Evolutionary conservation across 2,329 filamentous ascomycete species (phyloP), one percentile per base, ranked within the genome.

Genomic region (Nigrospora oryzae): DNA sequence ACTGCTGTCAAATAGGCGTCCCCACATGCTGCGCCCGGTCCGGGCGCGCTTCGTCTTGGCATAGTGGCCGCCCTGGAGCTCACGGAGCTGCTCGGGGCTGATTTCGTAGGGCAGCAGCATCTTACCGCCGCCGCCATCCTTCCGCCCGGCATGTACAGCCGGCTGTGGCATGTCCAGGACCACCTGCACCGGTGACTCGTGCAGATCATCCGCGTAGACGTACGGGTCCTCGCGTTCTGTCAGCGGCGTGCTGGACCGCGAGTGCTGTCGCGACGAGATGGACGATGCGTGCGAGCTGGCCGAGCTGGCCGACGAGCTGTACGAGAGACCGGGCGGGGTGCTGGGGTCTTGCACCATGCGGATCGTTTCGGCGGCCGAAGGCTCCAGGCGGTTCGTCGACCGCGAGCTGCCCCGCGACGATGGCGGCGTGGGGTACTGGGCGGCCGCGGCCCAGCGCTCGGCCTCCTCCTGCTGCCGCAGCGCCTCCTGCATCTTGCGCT

Each of bases 31-130:
- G 35, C 72, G 67, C 37, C 58, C 58, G 37, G 68, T 65, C 42
- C 69, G 66, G 47, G 67, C 67, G 42, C 74, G 70, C 65, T 75
- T 75, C n/a, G 63, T 49, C 60, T 70, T 73, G 47, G 63, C 60
- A 7, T 28, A 28, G 33, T 42, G 40, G 36, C 62, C 66, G 40
- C 75, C 68, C 49, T 76, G 70, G 38, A 75, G 57, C 46, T 70
- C 67, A 48, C 69, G 67, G 47, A 77, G 67, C 47, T 78, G 70
- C 23, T 79, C 74, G 32, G 64, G 55, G 48, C 68, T 70, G 53
- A 78, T 75, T 62, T 79, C 75, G 59, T 78, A 79, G 6, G 75
- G 73, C 5, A 79, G 69, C 50, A 72, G 55, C 44, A 54, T 51
- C 51, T 58, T 55, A 46, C 51, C 53, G 36, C 53, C 53, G 36